Evolutionary conservation across 2,329 filamentous ascomycete species (phyloP).

Genomic region (Lachnellula suecica): DNA sequence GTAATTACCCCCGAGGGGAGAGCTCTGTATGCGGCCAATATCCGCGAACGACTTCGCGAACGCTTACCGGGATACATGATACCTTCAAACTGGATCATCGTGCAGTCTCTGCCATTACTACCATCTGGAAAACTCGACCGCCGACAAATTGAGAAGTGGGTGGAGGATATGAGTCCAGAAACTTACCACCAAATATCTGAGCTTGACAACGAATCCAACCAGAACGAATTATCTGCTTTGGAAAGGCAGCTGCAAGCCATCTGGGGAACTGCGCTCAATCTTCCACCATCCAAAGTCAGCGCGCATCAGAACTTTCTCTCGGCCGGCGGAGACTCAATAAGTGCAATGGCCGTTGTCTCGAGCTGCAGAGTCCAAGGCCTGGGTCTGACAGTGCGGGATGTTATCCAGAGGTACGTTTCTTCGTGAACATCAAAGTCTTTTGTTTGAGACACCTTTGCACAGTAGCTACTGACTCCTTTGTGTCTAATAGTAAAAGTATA

Average conservation of each 20-base stretch:
- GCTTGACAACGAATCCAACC: not conserved
- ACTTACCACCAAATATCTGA: constrained; percentile 1
- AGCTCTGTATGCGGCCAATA: not conserved
- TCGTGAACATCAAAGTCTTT: not conserved
- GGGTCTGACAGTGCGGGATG: constrained; percentile 34
- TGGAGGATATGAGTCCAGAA: constrained; percentile 5
- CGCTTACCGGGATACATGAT: constrained; percentile 11
- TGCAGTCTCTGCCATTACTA: constrained; percentile 3
- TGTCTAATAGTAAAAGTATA: constrained; percentile 1
- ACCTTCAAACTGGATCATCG: constrained; percentile 12
- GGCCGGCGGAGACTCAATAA: constrained; percentile 35
- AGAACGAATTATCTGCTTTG: not conserved
- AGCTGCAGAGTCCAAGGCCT: constrained; percentile 23
- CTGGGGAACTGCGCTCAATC: constrained; percentile 43
- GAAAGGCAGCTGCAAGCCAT: constrained; percentile 32
- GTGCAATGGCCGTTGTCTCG: constrained; percentile 45
- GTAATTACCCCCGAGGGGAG: not conserved
- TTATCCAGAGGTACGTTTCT: constrained; percentile 9
- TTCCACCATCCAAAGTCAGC: constrained; percentile 31
- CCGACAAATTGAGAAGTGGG: not conserved
- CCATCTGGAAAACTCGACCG: constrained; percentile 13
- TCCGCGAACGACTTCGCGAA: constrained; percentile 2
- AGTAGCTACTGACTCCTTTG: not conserved
- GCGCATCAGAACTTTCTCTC: constrained; percentile 35
- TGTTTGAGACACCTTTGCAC: not conserved